A percentile compares a stretch with the other conserved stretches of the same genome.
phyloP scores from a whole-genome alignment of 2,329 filamentous ascomycete genomes.

The Periglandula ipomoeae region DNA sequence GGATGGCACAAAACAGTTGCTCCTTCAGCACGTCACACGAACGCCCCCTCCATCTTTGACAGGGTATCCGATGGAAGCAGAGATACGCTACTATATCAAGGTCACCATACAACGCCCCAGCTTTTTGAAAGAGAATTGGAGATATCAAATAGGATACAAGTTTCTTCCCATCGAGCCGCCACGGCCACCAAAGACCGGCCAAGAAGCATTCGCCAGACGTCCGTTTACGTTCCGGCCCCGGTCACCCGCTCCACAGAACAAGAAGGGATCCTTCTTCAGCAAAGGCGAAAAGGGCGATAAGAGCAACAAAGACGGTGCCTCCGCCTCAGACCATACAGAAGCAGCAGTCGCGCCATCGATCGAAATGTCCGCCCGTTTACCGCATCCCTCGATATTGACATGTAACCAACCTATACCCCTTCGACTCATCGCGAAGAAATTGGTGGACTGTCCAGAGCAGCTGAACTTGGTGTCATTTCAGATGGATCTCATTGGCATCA shows the following conservation, averaged over 20 bases:
- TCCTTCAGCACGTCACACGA: conserved; percentile 65
- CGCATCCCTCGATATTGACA: conserved; percentile 79
- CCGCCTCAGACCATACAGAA: conserved; percentile 20
- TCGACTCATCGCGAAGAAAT: conserved; percentile 68
- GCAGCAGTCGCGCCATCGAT: conserved; percentile 49
- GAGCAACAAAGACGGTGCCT: conserved; percentile 12
- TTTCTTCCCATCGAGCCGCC: conserved; percentile 92
- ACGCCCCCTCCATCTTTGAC: conserved; percentile 83
- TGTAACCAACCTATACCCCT: conserved; percentile 82
- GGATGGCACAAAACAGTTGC: conserved; percentile 53
- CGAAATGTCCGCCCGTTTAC: conserved; percentile 69
- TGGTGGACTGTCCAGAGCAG: conserved; percentile 57
- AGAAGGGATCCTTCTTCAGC: conserved; percentile 46
- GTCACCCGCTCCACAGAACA: conserved; percentile 17
- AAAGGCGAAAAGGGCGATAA: conserved; percentile 18
- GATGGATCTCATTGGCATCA: conserved; percentile 72
- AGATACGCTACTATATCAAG: conserved; percentile 91
- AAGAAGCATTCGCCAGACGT: conserved; percentile 78
- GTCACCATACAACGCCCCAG: conserved; percentile 86
- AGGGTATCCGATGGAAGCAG: conserved; percentile 79
- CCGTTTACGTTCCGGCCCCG: conserved; percentile 48
- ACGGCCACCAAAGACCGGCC: conserved; percentile 52
- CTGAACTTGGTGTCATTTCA: conserved; percentile 73
- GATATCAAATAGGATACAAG: conserved; percentile 60
- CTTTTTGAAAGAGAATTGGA: conserved; percentile 83